Conservation (phyloP, 257 asterid genomes). For the Ajuga chamaepitys region DNA sequence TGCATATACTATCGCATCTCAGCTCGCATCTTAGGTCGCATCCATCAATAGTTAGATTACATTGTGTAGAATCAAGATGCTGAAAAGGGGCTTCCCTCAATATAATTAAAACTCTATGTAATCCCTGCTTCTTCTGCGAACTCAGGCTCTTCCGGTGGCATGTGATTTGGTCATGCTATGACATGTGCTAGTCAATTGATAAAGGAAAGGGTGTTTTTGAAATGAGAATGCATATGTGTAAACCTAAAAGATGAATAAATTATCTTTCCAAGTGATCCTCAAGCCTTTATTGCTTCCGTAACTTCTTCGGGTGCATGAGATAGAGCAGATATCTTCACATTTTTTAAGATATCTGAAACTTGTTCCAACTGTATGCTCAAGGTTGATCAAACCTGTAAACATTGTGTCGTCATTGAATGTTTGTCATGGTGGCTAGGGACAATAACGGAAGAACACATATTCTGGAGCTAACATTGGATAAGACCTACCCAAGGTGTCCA, state of each 20-base stretch:
- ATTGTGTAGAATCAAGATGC: too few relatives aligned
- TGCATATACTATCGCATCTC: too few relatives aligned
- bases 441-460: slow-evolving; percentile 50
- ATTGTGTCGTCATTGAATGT: neutral
- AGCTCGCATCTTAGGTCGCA: too few relatives aligned
- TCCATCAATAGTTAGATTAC: too few relatives aligned
- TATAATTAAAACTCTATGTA: too few relatives aligned
- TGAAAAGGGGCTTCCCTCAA: too few relatives aligned
- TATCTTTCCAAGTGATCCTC: neutral
- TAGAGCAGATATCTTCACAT: neutral
- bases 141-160: too few relatives aligned
- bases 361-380: neutral
- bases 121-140: too few relatives aligned
- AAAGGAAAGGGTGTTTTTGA: neutral
- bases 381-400: neutral
- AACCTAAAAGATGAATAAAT: neutral
- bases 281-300: neutral
- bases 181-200: neutral
- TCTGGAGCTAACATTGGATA: slow-evolving; percentile 52
- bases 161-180: neutral
- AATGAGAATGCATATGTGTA: neutral
- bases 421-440: slow-evolving; percentile 39
- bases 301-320: neutral
- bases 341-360: neutral
- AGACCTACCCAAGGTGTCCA: slow-evolving; percentile 47